phyloP scores from a whole-genome alignment of 2,329 filamentous ascomycete species.

The Cryphonectria japonica region DNA sequence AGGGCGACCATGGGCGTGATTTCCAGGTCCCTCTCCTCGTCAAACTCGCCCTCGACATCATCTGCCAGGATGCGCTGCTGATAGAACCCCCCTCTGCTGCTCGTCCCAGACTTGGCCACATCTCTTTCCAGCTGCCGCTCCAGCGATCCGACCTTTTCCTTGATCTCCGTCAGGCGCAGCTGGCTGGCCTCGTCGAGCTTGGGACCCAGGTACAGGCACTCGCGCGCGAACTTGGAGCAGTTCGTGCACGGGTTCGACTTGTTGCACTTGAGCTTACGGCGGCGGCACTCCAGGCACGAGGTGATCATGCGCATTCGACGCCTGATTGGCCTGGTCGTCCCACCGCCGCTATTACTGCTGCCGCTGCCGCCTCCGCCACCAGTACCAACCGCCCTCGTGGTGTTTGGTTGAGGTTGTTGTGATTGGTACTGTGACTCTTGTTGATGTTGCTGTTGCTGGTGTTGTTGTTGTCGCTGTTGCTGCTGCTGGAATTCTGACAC shows the following conservation, averaged over 20 bases:
- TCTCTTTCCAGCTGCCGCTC: constrained; percentile 72
- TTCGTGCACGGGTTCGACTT: constrained; percentile 73
- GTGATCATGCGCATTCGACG: constrained; percentile 69
- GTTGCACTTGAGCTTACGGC: constrained; percentile 79
- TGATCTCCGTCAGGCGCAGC: constrained; percentile 73
- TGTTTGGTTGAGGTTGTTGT: constrained; percentile 8
- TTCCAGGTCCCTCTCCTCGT: constrained; percentile 63
- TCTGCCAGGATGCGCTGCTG: constrained; percentile 50
- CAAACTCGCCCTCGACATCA: constrained; percentile 59
- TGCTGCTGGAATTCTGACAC: neutral
- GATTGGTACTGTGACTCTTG: constrained; percentile 22
- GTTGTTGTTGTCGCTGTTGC: constrained; percentile 1
- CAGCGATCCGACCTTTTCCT: constrained; percentile 75
- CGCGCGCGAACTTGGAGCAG: constrained; percentile 58
- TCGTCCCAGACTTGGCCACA: constrained; percentile 54
- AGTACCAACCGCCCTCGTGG: neutral
- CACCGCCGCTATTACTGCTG: neutral
- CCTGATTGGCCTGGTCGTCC: constrained; percentile 50
- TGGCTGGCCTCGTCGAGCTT: constrained; percentile 72
- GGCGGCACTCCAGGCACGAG: constrained; percentile 71
- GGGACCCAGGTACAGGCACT: constrained; percentile 67
- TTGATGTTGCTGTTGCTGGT: constrained; percentile 4
- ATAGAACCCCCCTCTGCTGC: constrained; percentile 32
- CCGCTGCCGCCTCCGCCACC: no score
- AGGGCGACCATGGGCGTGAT: constrained; percentile 64